These are phyloP conservation scores for Polyporus tsugae DNA, from an alignment of 1,284 basidiomycete species.

Conservation along the genomic window DNA sequence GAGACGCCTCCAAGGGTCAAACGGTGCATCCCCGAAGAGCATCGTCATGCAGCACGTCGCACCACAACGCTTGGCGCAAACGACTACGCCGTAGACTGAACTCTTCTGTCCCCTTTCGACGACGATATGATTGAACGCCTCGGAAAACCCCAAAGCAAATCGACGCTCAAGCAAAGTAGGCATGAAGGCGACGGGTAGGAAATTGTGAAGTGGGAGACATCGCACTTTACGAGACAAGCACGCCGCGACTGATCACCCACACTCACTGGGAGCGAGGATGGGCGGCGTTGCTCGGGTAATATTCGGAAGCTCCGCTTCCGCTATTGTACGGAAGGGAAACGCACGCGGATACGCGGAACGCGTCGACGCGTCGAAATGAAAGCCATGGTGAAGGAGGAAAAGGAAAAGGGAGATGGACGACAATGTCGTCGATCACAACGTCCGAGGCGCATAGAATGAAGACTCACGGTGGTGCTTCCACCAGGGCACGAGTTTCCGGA, in stretches of 20 bases:
- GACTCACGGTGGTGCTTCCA: constrained; percentile 58
- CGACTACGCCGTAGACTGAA: no score
- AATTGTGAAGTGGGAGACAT: no score
- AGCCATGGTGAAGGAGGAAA: not conserved
- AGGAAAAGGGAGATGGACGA: not conserved
- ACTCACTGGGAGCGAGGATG: not conserved
- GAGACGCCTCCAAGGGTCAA: not conserved
- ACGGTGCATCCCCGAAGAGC: not conserved
- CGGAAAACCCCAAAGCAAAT: no score
- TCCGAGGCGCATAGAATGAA: not conserved
- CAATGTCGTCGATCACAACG: constrained; percentile 3
- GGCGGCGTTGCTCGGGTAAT: constrained; percentile 5
- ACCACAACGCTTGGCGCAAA: no score
- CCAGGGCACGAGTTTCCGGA: constrained; percentile 60
- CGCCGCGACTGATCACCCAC: not conserved
- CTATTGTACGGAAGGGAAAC: not conserved
- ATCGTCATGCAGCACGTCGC: no score
- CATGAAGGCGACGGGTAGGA: no score
- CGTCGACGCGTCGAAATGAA: constrained; percentile 24
- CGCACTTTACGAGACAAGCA: not conserved
- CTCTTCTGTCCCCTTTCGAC: no score
- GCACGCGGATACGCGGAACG: constrained; percentile 7
- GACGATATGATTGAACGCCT: no score
- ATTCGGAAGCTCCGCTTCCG: constrained; percentile 4
- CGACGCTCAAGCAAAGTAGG: no score